These are phyloP conservation scores for Penicillium vulpinum DNA, from an alignment of 2,329 filamentous ascomycete species.

Conservation along the genomic window DNA sequence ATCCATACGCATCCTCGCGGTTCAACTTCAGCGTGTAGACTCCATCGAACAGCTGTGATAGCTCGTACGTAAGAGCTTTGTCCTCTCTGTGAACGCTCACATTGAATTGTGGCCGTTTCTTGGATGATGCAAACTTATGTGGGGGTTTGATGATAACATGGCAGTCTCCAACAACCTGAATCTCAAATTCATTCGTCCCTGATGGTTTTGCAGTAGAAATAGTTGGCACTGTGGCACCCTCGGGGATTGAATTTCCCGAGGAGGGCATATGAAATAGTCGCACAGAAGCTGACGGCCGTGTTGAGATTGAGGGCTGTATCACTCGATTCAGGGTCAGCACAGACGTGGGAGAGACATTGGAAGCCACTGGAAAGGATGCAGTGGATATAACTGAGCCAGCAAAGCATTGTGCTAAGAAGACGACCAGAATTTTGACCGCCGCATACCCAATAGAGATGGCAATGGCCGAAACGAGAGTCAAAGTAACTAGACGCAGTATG, in stretches of 20 bases:
- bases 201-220: slow-evolving; percentile 22
- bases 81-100: slow-evolving; percentile 51
- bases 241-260: slow-evolving; percentile 23
- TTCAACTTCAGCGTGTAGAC: slow-evolving; percentile 55
- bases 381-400: slow-evolving; percentile 26
- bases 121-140: slow-evolving; percentile 41
- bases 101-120: slow-evolving; percentile 50
- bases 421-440: slow-evolving; percentile 25
- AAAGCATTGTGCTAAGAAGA: slow-evolving; percentile 29
- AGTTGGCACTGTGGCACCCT: slow-evolving; percentile 27
- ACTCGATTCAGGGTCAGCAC: slow-evolving; percentile 19
- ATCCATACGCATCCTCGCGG: slow-evolving; percentile 50
- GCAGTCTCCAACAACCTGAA: slow-evolving; percentile 56
- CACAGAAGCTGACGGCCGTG: slow-evolving; percentile 22
- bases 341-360: slow-evolving; percentile 21
- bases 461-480: slow-evolving; percentile 31
- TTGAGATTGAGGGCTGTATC: slow-evolving; percentile 28
- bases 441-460: slow-evolving; percentile 34
- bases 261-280: slow-evolving; percentile 16
- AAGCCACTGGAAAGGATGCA: slow-evolving; percentile 15
- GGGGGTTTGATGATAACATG: slow-evolving; percentile 56
- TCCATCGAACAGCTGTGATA: slow-evolving; percentile 55
- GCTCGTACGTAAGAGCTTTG: slow-evolving; percentile 44
- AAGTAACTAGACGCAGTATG: slow-evolving; percentile 30
- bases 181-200: slow-evolving; percentile 48